A percentile compares a stretch with the other conserved stretches of the same genome.
Evolutionary conservation across 2,329 filamentous ascomycete species (phyloP).

Genomic region (Neonectria punicea): DNA sequence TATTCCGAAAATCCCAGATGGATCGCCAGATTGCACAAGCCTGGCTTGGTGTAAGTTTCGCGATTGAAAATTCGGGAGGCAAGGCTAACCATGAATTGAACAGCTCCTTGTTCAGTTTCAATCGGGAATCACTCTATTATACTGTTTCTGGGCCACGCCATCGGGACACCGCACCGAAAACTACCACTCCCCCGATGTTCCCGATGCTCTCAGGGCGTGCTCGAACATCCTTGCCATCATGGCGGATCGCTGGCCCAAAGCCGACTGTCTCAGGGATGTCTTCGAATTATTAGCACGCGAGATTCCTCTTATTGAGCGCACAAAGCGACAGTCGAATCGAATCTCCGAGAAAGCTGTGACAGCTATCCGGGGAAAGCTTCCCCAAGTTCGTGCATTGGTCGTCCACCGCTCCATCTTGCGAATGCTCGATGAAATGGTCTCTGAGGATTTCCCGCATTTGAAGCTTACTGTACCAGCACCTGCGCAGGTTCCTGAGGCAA

Average conservation of each 20-base stretch:
- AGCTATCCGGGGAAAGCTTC: conserved; percentile 27
- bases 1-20: conserved; percentile 45
- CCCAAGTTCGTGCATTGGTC: conserved; percentile 18
- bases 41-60: conserved; percentile 39
- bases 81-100: neutral
- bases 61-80: neutral
- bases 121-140: conserved; percentile 49
- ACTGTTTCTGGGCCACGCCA: conserved; percentile 50
- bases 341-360: conserved; percentile 6
- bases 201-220: conserved; percentile 49
- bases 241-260: conserved; percentile 49
- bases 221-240: conserved; percentile 49
- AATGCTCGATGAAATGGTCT: conserved; percentile 20
- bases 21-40: conserved; percentile 39
- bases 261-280: conserved; percentile 47
- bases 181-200: conserved; percentile 44
- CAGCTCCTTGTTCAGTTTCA: conserved; percentile 46
- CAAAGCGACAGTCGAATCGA: conserved; percentile 3
- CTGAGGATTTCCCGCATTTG: conserved; percentile 18
- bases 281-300: conserved; percentile 48
- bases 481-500: neutral
- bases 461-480: neutral
- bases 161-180: conserved; percentile 42
- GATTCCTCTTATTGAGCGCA: conserved; percentile 27
- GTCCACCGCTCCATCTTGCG: conserved; percentile 18